phyloP scores from a whole-genome alignment of 202 grass and related monocot species.

The Panicum hallii region DNA sequence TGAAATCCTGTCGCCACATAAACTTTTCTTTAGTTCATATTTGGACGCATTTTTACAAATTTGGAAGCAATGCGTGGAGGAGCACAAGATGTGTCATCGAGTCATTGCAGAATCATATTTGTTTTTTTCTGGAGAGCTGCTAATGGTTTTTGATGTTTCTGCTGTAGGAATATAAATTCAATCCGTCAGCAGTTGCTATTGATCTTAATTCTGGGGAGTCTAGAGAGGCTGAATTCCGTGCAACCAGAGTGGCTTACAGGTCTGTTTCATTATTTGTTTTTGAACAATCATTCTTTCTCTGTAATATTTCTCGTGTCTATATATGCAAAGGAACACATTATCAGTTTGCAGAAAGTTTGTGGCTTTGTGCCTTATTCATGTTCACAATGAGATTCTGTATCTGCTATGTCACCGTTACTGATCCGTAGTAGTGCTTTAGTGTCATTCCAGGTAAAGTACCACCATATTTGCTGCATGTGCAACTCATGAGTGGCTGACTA shows the following conservation, averaged over 20 bases:
- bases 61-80: constrained; percentile 8
- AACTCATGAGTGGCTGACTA: background rate
- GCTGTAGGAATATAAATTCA: constrained; percentile 94
- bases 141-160: constrained; percentile 44
- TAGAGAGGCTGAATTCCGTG: constrained; percentile 77
- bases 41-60: constrained; percentile 16
- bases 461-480: constrained; percentile 22
- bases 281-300: background rate
- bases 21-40: constrained; percentile 14
- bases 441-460: background rate
- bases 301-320: constrained; percentile 9
- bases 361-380: background rate
- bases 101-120: constrained; percentile 10
- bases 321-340: constrained; percentile 15
- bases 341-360: constrained; percentile 15
- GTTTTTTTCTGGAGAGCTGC: constrained; percentile 37
- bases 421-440: background rate
- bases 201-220: constrained; percentile 93
- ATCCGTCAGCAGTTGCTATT: constrained; percentile 76
- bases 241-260: constrained; percentile 98
- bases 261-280: constrained; percentile 51
- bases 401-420: background rate
- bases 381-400: constrained; percentile 22
- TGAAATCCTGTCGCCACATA: background rate
- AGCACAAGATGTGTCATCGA: constrained; percentile 15